Evolutionary conservation across 2,329 filamentous ascomycete species (phyloP), one percentile per base, ranked within the genome.

Genomic region (Penicillium occitanis): DNA sequence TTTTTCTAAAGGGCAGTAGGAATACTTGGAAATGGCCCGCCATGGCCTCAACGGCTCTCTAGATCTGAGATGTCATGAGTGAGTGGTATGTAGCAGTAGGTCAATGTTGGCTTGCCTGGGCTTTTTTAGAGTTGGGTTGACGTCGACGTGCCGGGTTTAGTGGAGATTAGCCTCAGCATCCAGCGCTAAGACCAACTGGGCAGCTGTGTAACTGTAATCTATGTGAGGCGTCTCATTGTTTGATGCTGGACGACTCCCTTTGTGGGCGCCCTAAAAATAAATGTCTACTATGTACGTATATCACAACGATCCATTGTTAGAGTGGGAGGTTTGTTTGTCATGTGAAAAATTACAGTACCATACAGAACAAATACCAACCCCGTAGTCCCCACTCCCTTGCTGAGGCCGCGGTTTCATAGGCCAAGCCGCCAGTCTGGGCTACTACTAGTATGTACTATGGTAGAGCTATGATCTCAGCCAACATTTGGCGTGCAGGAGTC

Each of bases 381-480:
- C 30, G 17, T 57, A 57, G 51, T 57, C 5, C 11, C 62, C 62
- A 64, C 62, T 28, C 17, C 42, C 30, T 40, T 58, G 28, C 7
- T 50, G 5, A 11, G 35, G 28, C 25, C 6, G 40, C 28, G 3
- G 14, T 37, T 33, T 64, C 40, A 64, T 64, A 35, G 62, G 62
- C 51, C 61, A 42, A 35, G 35, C n/a, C 19, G 30, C 10, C 19
- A 14, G 17, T 10, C 44, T 25, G 44, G n/a, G 35, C 42, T 17
- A 25, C 25, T 25, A 25, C 3, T 25, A 25, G 25, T 25, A 25
- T 19, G 19, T 19, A 19, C 19, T 19, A 19, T 19, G 19, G 25
- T 25, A 33, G 50, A 68, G 66, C 66, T 68, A 68, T 68, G 66
- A 68, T 66, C 66, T 66, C 66, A 66, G 63, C 66, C 40, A 48